Percentiles rank a stretch among this genome's conserved stretches.
Conservation (phyloP, 805 yeast genomes). For the Metschnikowia lunata region DNA sequence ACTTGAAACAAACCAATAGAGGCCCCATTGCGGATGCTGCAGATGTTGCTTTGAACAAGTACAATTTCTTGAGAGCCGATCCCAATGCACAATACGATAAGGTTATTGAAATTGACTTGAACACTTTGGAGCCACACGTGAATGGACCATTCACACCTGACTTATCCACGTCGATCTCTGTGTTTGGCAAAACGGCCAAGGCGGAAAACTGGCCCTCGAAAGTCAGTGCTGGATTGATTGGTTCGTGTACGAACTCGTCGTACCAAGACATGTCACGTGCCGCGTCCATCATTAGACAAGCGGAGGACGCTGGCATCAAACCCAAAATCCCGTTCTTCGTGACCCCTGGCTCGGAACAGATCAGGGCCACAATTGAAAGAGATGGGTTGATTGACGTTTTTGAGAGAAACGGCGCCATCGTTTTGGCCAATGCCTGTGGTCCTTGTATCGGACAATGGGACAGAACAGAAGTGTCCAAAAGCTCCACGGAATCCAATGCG, state of each 20-base stretch:
- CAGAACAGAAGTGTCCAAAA: slow-evolving; percentile 70
- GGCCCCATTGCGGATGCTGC: slow-evolving; percentile 80
- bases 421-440: slow-evolving; percentile 97
- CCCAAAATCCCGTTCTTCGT: slow-evolving; percentile 91
- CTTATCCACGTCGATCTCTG: slow-evolving; percentile 86
- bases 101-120: slow-evolving; percentile 83
- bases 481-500: slow-evolving; percentile 68
- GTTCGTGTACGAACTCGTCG: slow-evolving; percentile 97
- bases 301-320: slow-evolving; percentile 78
- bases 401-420: slow-evolving; percentile 83
- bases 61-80: slow-evolving; percentile 74
- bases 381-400: slow-evolving; percentile 85
- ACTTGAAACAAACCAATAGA: slow-evolving; percentile 80
- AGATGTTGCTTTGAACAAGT: slow-evolving; percentile 51
- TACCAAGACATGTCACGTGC: slow-evolving; percentile 98
- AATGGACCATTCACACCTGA: slow-evolving; percentile 99
- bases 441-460: slow-evolving; percentile 99
- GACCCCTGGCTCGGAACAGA: slow-evolving; percentile 98
- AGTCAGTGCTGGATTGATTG: slow-evolving; percentile 91
- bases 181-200: slow-evolving; percentile 67
- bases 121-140: slow-evolving; percentile 85
- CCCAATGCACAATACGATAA: slow-evolving; percentile 87
- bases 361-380: slow-evolving; percentile 93
- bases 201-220: slow-evolving; percentile 80
- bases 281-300: slow-evolving; percentile 84